Evolutionary conservation across 257 asterid genomes (phyloP).

Genomic region (Jaltomata sinuosa): DNA sequence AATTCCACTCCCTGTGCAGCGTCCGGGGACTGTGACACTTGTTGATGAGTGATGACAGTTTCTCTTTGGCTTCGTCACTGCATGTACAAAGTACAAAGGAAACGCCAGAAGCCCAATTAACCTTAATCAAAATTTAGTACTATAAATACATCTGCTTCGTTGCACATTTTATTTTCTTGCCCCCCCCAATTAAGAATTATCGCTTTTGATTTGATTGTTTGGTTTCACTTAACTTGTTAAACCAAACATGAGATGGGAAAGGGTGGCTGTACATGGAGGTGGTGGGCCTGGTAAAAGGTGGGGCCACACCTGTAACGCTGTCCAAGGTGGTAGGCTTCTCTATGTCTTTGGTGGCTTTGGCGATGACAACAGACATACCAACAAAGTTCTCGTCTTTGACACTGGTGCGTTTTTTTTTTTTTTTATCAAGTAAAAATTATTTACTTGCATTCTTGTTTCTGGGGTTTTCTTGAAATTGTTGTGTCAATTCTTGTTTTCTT

Average conservation of each 20-base stretch:
- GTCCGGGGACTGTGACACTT: conserved; percentile 7
- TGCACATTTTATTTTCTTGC: background rate
- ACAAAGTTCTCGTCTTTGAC: conserved; percentile 75
- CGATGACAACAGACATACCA: conserved; percentile 75
- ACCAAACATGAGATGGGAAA: conserved; percentile 84
- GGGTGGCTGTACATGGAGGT: conserved; percentile 34
- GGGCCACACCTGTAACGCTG: conserved; percentile 99
- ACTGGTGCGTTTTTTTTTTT: conserved; percentile 35
- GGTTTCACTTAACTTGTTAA: too few species aligned
- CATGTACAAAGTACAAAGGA: background rate
- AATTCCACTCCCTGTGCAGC: background rate
- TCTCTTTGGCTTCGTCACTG: background rate
- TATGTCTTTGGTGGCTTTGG: conserved; percentile 98
- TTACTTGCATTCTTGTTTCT: background rate
- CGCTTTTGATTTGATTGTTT: background rate
- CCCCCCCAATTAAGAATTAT: background rate
- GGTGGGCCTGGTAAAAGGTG: conserved; percentile 94
- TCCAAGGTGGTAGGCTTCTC: conserved; percentile 81
- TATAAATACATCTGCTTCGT: background rate
- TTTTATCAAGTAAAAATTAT: background rate
- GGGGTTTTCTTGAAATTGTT: background rate
- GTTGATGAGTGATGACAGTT: conserved; percentile 10
- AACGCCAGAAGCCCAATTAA: background rate
- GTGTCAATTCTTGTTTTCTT: too few species aligned
- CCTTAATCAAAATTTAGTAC: background rate